Conservation (phyloP, 352 stramenopile genomes). For the Blastocystis sp. region DNA sequence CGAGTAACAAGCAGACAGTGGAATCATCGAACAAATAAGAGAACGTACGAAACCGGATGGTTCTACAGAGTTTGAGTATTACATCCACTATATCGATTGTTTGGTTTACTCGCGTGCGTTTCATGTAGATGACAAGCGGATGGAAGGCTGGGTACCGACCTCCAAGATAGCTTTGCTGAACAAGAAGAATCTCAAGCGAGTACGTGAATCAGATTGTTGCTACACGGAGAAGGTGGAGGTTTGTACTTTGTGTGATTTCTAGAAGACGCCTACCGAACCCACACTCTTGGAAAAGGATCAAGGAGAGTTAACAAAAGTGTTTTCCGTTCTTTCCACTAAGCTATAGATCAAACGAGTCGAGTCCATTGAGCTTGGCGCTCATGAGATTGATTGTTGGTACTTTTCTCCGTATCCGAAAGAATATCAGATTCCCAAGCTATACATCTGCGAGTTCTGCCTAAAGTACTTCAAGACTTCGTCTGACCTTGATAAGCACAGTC, state of each 20-base stretch:
- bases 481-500: not conserved
- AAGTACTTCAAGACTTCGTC: slow-evolving; percentile 70
- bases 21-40: slow-evolving; percentile 40
- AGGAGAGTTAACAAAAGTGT: slow-evolving; percentile 44
- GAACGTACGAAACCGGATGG: not conserved
- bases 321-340: not conserved
- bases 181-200: slow-evolving; percentile 49
- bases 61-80: slow-evolving; percentile 26
- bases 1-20: not conserved
- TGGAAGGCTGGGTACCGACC: slow-evolving; percentile 51
- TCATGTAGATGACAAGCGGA: slow-evolving; percentile 50
- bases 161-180: not conserved
- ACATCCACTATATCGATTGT: slow-evolving; percentile 59
- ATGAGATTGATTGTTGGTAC: slow-evolving; percentile 82
- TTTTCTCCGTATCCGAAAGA: slow-evolving; percentile 78
- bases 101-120: not conserved
- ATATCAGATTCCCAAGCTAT: slow-evolving; percentile 72
- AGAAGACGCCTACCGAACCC: slow-evolving; percentile 9
- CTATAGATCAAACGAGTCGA: slow-evolving; percentile 66
- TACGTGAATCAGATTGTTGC: not conserved
- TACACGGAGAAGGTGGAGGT: slow-evolving; percentile 23
- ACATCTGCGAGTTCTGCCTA: slow-evolving; percentile 81
- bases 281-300: slow-evolving; percentile 37
- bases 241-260: not conserved
- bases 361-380: slow-evolving; percentile 74